Evolutionary conservation across 2,329 filamentous ascomycete species (phyloP), one percentile per base, ranked within the genome.

Genomic region (Curvularia verruculosa): DNA sequence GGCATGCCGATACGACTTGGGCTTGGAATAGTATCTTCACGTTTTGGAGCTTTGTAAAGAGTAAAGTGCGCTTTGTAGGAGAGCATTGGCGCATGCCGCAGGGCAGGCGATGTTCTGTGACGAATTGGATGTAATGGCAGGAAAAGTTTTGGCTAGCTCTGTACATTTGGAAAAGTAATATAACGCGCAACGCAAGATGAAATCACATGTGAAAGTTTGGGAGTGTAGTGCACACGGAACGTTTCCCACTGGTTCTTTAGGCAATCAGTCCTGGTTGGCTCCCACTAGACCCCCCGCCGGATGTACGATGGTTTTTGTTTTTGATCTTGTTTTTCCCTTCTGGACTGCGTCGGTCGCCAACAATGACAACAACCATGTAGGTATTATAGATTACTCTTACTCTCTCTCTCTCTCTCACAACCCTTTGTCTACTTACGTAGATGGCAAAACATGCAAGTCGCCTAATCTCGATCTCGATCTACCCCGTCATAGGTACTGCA

Each of bases 141-240:
- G 63, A 65, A 61, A 54, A 49, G 28, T 12, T 34, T 57, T 63
- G 56, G 50, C 34, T 54, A 19, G 47, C 54, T n/a, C 60, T 67
- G 63, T 64, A 69, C 55, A 64, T 43, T 41, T 64, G 65, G 12
- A 46, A 53, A 53, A 53, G 40, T 31, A 55, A 48, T 45, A 49
- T 52, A 43, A 65, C 59, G 43, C 7, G 43, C 52, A 36, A 44
- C 19, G 26, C 37, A 34, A 24, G 12, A 15, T 15, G 28, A 49
- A 19, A 18, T 41, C 21, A 39, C 40, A 36, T 39, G 29, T 48
- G 49, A 39, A 43, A 10, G 45, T 19, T 29, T 43, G 4, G 26
- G 29, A 2, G 24, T 19, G 21, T 18, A 21, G 49, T 36, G 19
- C 9, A 19, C 8, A 36, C 10, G n/a, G 21, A n/a, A 21, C 21